These are phyloP conservation scores for Lachnellula hyalina DNA, from an alignment of 2,329 filamentous ascomycete species.

Conservation along the genomic window DNA sequence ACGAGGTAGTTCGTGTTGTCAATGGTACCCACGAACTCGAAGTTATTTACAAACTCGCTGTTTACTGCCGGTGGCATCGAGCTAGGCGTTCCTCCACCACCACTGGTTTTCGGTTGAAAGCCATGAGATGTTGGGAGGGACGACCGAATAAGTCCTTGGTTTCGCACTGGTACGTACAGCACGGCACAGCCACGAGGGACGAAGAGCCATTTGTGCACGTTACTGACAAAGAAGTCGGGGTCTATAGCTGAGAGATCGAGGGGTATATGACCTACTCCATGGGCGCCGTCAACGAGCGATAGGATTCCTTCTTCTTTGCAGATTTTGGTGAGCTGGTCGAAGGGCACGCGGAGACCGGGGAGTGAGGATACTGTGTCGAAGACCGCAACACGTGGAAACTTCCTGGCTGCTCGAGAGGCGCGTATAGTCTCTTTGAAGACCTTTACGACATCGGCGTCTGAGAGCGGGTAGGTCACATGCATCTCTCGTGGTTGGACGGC, in stretches of 20 bases:
- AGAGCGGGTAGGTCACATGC: slow-evolving; percentile 59
- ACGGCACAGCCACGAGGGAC: slow-evolving; percentile 75
- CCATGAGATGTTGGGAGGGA: slow-evolving; percentile 78
- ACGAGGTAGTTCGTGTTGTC: slow-evolving; percentile 70
- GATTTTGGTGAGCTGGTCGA: slow-evolving; percentile 56
- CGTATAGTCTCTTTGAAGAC: slow-evolving; percentile 56
- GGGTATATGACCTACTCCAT: slow-evolving; percentile 73
- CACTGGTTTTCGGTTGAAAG: slow-evolving; percentile 47
- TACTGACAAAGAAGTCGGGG: slow-evolving; percentile 82
- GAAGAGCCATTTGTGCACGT: slow-evolving; percentile 89
- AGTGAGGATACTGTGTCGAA: slow-evolving; percentile 78
- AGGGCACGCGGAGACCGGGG: slow-evolving; percentile 77
- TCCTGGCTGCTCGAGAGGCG: slow-evolving; percentile 47
- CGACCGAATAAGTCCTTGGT: slow-evolving; percentile 69
- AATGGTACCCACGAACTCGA: slow-evolving; percentile 71
- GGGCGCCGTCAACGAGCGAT: slow-evolving; percentile 71
- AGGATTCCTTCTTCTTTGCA: slow-evolving; percentile 65
- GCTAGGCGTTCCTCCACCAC: slow-evolving; percentile 20
- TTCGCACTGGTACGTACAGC: slow-evolving; percentile 70
- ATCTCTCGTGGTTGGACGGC: slow-evolving; percentile 48
- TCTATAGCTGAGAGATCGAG: slow-evolving; percentile 62
- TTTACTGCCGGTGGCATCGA: slow-evolving; percentile 37
- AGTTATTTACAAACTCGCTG: slow-evolving; percentile 60
- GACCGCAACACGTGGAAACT: slow-evolving; percentile 60
- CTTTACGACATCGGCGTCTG: slow-evolving; percentile 60